A percentile compares a stretch with the other conserved stretches of the same genome.
phyloP scores from a whole-genome alignment of 768 basidiomycete species.

The Suillus luteus region DNA sequence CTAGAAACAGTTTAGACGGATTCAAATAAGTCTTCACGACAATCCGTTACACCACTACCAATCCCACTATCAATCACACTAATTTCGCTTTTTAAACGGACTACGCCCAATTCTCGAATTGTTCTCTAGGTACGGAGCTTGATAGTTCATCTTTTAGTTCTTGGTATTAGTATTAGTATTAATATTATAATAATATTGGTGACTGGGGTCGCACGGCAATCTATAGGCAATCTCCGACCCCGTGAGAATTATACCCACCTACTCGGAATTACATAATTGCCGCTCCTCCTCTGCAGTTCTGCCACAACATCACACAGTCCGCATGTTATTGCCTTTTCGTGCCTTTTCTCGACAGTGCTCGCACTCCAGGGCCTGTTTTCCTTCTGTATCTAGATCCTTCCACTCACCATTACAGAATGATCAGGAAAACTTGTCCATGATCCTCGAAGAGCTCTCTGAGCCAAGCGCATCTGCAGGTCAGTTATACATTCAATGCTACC shows the following conservation, averaged over 20 bases:
- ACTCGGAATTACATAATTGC: constrained; percentile 1
- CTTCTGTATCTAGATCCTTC: constrained; percentile 7
- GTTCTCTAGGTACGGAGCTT: constrained; percentile 8
- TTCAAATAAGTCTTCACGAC: constrained; percentile 9
- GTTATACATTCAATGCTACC: neutral
- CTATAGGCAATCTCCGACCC: constrained; percentile 16
- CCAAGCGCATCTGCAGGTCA: constrained; percentile 15
- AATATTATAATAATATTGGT: constrained; percentile 1
- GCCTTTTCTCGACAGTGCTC: constrained; percentile 15
- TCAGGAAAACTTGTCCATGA: constrained; percentile 25
- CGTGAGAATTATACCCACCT: neutral
- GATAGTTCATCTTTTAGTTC: neutral
- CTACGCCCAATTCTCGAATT: constrained; percentile 11
- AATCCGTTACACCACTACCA: neutral
- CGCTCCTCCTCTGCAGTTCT: neutral
- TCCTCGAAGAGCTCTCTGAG: constrained; percentile 22
- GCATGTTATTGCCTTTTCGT: constrained; percentile 18
- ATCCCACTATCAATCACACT: neutral
- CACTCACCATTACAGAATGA: constrained; percentile 22
- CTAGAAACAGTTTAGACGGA: constrained; percentile 5
- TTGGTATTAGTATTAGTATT: neutral
- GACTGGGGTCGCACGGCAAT: constrained; percentile 12
- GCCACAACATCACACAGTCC: constrained; percentile 5
- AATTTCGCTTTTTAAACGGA: constrained; percentile 10
- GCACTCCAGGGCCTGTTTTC: neutral